Evolutionary conservation across 768 basidiomycete genomes (phyloP).

Genomic region (Russula lepida): DNA sequence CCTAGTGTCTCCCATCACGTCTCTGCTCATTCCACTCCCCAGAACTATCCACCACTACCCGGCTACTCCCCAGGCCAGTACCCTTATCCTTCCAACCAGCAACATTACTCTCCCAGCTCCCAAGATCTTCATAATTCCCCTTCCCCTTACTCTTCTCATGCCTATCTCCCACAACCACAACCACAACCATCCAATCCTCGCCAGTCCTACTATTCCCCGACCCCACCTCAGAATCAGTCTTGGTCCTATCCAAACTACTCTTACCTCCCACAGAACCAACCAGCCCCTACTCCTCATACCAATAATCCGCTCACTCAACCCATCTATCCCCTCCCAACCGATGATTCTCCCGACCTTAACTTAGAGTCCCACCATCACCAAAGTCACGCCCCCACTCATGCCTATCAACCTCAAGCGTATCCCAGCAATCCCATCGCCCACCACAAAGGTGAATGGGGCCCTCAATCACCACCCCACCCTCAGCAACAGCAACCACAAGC

Average conservation of each 20-base stretch:
- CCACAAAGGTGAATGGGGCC: conserved; percentile 21
- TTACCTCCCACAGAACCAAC: conserved; percentile 30
- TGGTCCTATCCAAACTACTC: conserved; percentile 24
- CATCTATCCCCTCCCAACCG: conserved; percentile 38
- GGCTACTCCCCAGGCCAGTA: conserved; percentile 24
- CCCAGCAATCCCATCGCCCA: conserved; percentile 35
- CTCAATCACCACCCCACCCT: conserved; percentile 27
- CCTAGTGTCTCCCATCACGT: conserved; percentile 51
- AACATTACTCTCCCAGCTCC: conserved; percentile 27
- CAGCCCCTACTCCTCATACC: conserved; percentile 39
- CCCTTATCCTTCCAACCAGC: conserved; percentile 36
- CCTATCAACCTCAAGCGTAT: conserved; percentile 72
- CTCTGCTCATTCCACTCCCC: conserved; percentile 20
- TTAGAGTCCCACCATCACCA: conserved; percentile 39
- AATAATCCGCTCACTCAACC: conserved; percentile 43
- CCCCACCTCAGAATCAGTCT: conserved; percentile 23
- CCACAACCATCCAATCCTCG: conserved; percentile 26
- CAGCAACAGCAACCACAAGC: conserved; percentile 21
- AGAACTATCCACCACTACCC: conserved; percentile 15
- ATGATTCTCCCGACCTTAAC: conserved; percentile 41
- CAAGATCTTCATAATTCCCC: conserved; percentile 40
- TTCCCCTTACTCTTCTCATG: conserved; percentile 31
- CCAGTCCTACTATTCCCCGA: conserved; percentile 34
- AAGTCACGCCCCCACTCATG: conserved; percentile 68
- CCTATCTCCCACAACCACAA: conserved; percentile 22